A percentile compares a stretch with the other conserved stretches of the same genome.
Evolutionary conservation across 2,329 filamentous ascomycete species (phyloP).

Genomic region (Myriosclerotinia scirpicola): DNA sequence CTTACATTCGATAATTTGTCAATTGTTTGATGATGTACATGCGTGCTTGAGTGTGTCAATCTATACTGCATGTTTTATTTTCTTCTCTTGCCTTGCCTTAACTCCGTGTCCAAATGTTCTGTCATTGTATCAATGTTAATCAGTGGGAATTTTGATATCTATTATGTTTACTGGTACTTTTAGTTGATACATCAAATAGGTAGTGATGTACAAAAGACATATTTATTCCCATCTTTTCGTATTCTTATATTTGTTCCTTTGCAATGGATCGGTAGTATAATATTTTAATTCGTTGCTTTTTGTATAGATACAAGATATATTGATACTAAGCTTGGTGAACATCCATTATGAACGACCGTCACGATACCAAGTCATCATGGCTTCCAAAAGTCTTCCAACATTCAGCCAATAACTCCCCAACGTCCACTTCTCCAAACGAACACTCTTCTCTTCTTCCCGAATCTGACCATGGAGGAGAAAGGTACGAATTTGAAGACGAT

Average conservation of each 20-base stretch:
- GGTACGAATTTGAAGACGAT: conserved; percentile 34
- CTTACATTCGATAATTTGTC: conserved; percentile 9
- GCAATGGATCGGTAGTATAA: background rate
- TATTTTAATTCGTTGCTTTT: background rate
- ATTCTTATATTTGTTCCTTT: background rate
- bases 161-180: background rate
- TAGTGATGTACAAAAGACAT: background rate
- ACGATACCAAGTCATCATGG: conserved; percentile 35
- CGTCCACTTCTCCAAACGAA: conserved; percentile 37
- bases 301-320: background rate
- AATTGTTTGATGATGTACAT: conserved; percentile 8
- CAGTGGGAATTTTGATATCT: conserved; percentile 1
- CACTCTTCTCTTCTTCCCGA: conserved; percentile 37
- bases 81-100: background rate
- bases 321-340: background rate
- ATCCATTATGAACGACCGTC: conserved; percentile 23
- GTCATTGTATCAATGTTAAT: background rate
- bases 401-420: conserved; percentile 25
- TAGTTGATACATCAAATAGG: background rate
- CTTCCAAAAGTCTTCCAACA: conserved; percentile 34
- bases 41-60: background rate
- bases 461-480: conserved; percentile 30
- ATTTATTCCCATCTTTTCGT: background rate
- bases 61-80: too few species aligned
- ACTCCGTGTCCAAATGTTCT: background rate